phyloP scores from a whole-genome alignment of 768 basidiomycete genomes.

The Lentinus brumalis region DNA sequence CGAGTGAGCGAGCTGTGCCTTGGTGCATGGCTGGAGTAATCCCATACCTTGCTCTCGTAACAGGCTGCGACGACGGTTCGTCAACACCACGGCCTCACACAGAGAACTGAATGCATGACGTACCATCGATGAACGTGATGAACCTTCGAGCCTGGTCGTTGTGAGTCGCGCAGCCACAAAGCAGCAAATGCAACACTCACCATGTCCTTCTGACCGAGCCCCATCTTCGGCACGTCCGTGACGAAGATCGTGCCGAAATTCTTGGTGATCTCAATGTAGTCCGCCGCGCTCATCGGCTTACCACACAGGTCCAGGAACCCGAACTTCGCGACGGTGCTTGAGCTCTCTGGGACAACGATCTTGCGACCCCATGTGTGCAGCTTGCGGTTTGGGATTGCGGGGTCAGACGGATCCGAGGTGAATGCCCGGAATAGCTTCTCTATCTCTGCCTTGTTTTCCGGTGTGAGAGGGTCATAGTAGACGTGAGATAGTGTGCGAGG shows the following conservation, averaged over 20 bases:
- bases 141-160: conserved; percentile 79
- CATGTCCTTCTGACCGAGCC: conserved; percentile 82
- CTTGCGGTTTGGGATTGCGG: conserved; percentile 59
- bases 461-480: conserved; percentile 82
- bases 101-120: conserved; percentile 28
- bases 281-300: conserved; percentile 87
- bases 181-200: conserved; percentile 38
- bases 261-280: conserved; percentile 92
- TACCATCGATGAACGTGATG: conserved; percentile 95
- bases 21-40: no score
- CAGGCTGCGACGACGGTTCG: conserved; percentile 54
- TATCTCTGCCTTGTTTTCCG: conserved; percentile 68
- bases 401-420: conserved; percentile 56
- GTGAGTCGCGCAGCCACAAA: no score
- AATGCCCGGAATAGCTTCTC: conserved; percentile 82
- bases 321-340: conserved; percentile 81
- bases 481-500: conserved; percentile 92
- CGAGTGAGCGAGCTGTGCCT: background rate
- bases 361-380: conserved; percentile 91
- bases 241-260: conserved; percentile 89
- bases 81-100: background rate
- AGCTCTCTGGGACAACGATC: conserved; percentile 77
- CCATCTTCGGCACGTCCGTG: conserved; percentile 86
- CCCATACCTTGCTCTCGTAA: conserved; percentile 81
- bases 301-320: conserved; percentile 86